Conservation (phyloP, 2,329 filamentous ascomycete species). For the Tolypocladium tundrense region DNA sequence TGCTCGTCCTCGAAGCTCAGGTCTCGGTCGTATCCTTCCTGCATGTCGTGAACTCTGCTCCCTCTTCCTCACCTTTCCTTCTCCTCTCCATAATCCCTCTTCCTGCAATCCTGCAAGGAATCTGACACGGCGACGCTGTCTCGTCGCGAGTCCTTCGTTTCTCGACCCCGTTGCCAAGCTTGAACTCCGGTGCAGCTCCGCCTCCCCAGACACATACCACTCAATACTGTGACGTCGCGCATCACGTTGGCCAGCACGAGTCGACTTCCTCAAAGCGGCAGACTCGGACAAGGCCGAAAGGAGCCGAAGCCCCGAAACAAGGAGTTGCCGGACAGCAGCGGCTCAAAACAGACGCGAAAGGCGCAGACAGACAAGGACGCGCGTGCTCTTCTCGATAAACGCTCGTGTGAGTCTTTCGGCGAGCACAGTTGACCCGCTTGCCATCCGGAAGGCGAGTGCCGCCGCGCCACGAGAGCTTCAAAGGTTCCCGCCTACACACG, state of each 20-base stretch:
- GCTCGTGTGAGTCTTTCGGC: constrained; percentile 1
- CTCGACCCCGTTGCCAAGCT: neutral
- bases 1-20: neutral
- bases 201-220: neutral
- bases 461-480: neutral
- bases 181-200: neutral
- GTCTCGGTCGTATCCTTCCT: neutral
- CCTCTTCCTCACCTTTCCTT: neutral
- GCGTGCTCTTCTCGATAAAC: neutral
- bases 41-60: neutral
- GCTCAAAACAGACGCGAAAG: neutral
- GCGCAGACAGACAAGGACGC: neutral
- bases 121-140: neutral
- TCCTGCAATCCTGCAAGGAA: neutral
- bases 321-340: neutral
- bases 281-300: too few species aligned
- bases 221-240: neutral
- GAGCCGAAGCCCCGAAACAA: neutral
- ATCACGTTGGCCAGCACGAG: neutral
- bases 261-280: neutral
- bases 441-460: neutral
- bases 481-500: neutral
- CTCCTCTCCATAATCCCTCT: neutral
- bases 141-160: neutral
- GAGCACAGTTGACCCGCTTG: neutral